These are phyloP conservation scores for Linum lewisii DNA, from an alignment of 345 rosid genomes.

Conservation along the genomic window DNA sequence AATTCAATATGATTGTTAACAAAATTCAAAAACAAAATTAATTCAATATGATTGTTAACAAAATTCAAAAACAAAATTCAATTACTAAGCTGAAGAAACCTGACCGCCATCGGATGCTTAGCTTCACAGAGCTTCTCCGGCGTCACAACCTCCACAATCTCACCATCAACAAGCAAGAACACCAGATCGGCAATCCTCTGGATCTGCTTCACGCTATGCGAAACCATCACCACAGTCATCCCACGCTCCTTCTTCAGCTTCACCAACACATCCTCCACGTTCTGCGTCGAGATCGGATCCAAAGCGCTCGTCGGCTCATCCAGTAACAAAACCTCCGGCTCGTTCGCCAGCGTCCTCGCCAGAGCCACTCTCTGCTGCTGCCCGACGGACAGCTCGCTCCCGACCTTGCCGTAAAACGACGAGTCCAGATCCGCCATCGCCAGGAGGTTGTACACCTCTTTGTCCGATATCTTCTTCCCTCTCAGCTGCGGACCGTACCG, in stretches of 20 bases:
- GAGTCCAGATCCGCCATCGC: slow-evolving; percentile 67
- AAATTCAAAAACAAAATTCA: slow-evolving; percentile 6
- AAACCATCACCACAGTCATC: slow-evolving; percentile 59
- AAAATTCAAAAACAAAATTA: not conserved
- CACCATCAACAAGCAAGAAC: slow-evolving; percentile 68
- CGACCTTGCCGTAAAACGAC: slow-evolving; percentile 39
- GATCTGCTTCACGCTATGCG: slow-evolving; percentile 88
- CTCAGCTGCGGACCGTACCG: slow-evolving; percentile 69
- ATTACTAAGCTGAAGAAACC: slow-evolving; percentile 58
- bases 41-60: too few relatives aligned
- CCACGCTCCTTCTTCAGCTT: slow-evolving; percentile 59
- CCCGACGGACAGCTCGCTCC: slow-evolving; percentile 65
- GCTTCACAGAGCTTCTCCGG: slow-evolving; percentile 61
- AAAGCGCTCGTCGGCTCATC: slow-evolving; percentile 87
- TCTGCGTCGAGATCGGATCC: slow-evolving; percentile 77
- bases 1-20: too few relatives aligned
- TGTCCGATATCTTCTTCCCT: slow-evolving; percentile 52
- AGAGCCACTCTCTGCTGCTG: slow-evolving; percentile 95
- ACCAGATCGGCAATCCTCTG: slow-evolving; percentile 77
- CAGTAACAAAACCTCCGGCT: slow-evolving; percentile 71
- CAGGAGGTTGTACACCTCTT: slow-evolving; percentile 47
- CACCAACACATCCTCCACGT: slow-evolving; percentile 73
- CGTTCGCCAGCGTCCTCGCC: slow-evolving; percentile 80
- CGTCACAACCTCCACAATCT: slow-evolving; percentile 63
- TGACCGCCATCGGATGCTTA: slow-evolving; percentile 65